Evolutionary conservation across 768 basidiomycete genomes (phyloP).

Genomic region (Galerina sulciceps): DNA sequence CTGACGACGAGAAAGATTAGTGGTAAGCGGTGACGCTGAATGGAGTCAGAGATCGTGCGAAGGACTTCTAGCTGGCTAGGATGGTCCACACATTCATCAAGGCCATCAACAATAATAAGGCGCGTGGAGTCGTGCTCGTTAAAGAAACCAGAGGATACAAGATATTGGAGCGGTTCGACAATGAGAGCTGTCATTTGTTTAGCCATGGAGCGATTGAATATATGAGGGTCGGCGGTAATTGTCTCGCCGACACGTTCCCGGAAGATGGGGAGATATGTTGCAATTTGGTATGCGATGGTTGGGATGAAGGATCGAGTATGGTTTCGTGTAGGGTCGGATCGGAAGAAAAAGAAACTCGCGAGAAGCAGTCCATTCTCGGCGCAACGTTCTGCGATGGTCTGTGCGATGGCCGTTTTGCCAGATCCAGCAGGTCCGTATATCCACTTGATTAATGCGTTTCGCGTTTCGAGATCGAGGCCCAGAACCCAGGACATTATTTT

Average conservation of each 20-base stretch:
- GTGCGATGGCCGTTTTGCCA: constrained; percentile 16
- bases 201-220: constrained; percentile 16
- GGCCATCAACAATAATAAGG: constrained; percentile 14
- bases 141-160: constrained; percentile 17
- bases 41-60: not conserved
- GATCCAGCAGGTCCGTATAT: constrained; percentile 17
- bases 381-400: constrained; percentile 14
- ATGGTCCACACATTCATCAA: constrained; percentile 28
- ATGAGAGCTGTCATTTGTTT: constrained; percentile 20
- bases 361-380: constrained; percentile 23
- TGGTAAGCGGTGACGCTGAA: not conserved
- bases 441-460: constrained; percentile 8
- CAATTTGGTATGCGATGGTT: constrained; percentile 35
- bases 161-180: constrained; percentile 12
- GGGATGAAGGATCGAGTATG: constrained; percentile 28
- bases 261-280: constrained; percentile 1
- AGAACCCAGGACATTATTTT: constrained; percentile 11
- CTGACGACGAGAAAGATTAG: constrained; percentile 14
- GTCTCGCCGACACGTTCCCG: constrained; percentile 4
- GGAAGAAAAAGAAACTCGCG: constrained; percentile 40
- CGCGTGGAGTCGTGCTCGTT: constrained; percentile 4
- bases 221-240: constrained; percentile 18
- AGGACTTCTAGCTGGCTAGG: not conserved
- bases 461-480: not conserved
- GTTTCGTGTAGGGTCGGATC: constrained; percentile 26